A percentile compares a stretch with the other conserved stretches of the same genome.
These are phyloP conservation scores for Raddia guianensis DNA, from an alignment of 176 grass and related monocot genomes.

Conservation along the genomic window DNA sequence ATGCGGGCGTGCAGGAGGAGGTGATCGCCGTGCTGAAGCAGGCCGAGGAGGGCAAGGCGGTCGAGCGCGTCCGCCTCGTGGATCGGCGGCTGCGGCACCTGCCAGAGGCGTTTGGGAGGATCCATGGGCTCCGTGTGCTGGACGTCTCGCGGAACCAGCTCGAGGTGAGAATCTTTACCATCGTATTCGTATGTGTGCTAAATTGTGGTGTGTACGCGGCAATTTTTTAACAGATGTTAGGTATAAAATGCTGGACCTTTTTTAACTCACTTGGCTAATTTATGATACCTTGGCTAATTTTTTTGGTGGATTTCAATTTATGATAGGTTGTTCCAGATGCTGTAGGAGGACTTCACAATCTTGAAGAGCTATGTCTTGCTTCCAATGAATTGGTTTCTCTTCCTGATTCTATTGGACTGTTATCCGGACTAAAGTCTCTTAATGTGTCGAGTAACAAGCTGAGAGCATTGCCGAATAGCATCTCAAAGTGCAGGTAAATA, in stretches of 20 bases:
- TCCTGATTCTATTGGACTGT: constrained; percentile 85
- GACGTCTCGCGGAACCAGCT: constrained; percentile 82
- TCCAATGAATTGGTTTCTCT: constrained; percentile 66
- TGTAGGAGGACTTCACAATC: constrained; percentile 64
- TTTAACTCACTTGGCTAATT: no score
- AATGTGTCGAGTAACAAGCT: constrained; percentile 85
- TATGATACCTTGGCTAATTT: no score
- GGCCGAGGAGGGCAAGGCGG: constrained; percentile 51
- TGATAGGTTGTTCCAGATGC: constrained; percentile 83
- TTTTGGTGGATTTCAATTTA: not conserved
- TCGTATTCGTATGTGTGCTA: not conserved
- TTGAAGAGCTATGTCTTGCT: constrained; percentile 71
- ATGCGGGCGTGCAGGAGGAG: constrained; percentile 55
- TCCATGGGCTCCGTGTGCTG: constrained; percentile 69
- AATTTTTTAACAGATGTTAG: no score
- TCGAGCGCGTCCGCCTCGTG: constrained; percentile 58
- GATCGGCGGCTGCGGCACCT: constrained; percentile 63
- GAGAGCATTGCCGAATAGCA: constrained; percentile 85
- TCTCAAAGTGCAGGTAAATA: constrained; percentile 93
- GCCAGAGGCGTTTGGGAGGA: constrained; percentile 71
- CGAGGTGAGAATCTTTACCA: constrained; percentile 51
- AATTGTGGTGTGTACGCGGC: no score
- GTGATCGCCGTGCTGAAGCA: constrained; percentile 57
- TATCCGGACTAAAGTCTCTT: constrained; percentile 86
- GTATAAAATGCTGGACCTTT: no score